These are phyloP conservation scores for Liriodendron chinense DNA, from an alignment of 164 flowering plant genomes.

Conservation along the genomic window DNA sequence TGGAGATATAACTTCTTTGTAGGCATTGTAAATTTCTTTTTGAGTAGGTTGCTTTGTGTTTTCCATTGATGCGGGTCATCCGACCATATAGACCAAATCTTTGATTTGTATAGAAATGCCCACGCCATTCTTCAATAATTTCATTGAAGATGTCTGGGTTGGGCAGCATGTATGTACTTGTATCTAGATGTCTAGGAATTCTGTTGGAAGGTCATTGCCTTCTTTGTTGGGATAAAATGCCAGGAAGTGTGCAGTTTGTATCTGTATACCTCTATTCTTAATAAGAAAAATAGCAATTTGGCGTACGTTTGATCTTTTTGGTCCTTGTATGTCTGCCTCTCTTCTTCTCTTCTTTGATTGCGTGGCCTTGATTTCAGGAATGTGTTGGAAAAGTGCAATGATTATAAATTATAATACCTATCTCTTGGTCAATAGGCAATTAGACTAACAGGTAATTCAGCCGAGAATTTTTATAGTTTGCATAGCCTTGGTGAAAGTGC, in stretches of 20 bases:
- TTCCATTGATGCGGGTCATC: too few species aligned
- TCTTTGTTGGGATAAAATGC: neutral
- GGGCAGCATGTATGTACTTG: neutral
- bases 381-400: too few species aligned
- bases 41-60: neutral
- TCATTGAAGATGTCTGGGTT: conserved; percentile 1
- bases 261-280: neutral
- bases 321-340: too few species aligned
- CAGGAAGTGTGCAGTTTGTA: neutral
- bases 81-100: neutral
- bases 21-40: neutral
- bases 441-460: too few species aligned
- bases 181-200: neutral
- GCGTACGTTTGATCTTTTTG: neutral
- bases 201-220: conserved; percentile 2
- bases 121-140: conserved; percentile 2
- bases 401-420: too few species aligned
- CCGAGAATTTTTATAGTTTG: too few species aligned
- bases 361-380: too few species aligned
- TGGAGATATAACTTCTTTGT: neutral
- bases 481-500: too few species aligned
- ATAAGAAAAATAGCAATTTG: neutral
- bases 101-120: neutral
- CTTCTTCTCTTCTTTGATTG: too few species aligned
- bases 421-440: too few species aligned